phyloP scores from a whole-genome alignment of 305 asterid genomes.

The Fraxinus angustifolia region DNA sequence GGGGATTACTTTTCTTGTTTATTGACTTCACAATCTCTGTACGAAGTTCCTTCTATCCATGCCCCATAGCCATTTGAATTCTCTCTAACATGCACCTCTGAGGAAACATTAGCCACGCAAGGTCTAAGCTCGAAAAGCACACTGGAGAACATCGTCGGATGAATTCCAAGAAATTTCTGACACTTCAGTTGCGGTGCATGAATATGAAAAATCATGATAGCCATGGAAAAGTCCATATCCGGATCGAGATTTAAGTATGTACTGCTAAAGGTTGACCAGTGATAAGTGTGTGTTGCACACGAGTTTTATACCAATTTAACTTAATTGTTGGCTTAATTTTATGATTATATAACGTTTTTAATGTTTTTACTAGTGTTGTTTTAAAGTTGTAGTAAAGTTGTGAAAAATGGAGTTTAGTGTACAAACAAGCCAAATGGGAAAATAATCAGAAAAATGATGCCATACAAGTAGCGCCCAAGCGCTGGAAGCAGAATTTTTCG shows the following conservation, averaged over 20 bases:
- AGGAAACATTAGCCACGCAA: constrained; percentile 14
- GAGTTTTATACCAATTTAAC: no score
- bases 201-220: constrained; percentile 26
- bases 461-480: no score
- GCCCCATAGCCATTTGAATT: constrained; percentile 32
- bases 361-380: no score
- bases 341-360: no score
- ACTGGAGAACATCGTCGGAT: constrained; percentile 30
- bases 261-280: no score
- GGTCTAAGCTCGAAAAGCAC: constrained; percentile 30
- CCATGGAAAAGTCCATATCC: constrained; percentile 26
- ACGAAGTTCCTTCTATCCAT: constrained; percentile 47
- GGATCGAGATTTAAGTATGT: constrained; percentile 27
- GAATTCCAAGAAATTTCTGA: background rate
- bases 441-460: no score
- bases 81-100: constrained; percentile 30
- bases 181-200: constrained; percentile 32
- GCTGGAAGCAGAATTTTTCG: no score
- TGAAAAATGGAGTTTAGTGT: no score
- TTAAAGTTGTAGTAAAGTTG: no score
- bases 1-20: constrained; percentile 38
- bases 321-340: no score
- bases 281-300: no score
- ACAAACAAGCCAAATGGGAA: no score
- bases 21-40: constrained; percentile 42